phyloP scores from a whole-genome alignment of 1,139 yeast species.

The Taphrina wiesneri region DNA sequence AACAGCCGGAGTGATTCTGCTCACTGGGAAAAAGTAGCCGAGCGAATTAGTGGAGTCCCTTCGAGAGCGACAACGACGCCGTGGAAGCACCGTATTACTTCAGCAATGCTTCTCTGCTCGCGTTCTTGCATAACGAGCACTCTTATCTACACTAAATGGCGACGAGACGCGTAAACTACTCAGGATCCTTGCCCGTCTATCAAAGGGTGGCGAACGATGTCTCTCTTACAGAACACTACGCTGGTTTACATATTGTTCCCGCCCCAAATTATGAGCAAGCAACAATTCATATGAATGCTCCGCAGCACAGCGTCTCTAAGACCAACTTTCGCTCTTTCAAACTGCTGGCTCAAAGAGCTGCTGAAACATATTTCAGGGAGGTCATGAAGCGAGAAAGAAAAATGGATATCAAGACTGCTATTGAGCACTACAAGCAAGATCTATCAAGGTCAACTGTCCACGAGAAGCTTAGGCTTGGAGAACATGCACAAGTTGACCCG shows the following conservation, averaged over 20 bases:
- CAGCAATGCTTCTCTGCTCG: background rate
- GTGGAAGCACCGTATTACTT: background rate
- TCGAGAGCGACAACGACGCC: background rate
- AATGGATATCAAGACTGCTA: background rate
- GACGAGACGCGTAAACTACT: background rate
- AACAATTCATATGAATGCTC: background rate
- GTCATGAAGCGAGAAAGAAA: conserved; percentile 6
- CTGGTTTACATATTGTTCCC: conserved; percentile 7
- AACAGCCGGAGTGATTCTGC: background rate
- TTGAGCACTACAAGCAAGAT: conserved; percentile 15
- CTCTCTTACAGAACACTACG: conserved; percentile 3
- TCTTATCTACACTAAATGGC: too few species aligned
- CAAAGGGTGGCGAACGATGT: background rate
- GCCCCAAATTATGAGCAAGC: conserved; percentile 13
- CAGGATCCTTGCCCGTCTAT: conserved; percentile 16
- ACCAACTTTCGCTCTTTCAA: background rate
- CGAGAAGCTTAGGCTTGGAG: background rate
- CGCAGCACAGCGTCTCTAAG: background rate
- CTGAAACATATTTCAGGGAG: conserved; percentile 11
- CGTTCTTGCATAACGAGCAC: background rate
- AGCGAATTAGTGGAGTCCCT: background rate
- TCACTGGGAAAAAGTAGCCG: background rate
- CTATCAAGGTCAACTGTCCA: background rate
- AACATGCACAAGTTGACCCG: background rate
- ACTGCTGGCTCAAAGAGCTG: conserved; percentile 11